A percentile compares a stretch with the other conserved stretches of the same genome.
Conservation (phyloP, 208 protist genomes). For the Strigomonas galati region DNA sequence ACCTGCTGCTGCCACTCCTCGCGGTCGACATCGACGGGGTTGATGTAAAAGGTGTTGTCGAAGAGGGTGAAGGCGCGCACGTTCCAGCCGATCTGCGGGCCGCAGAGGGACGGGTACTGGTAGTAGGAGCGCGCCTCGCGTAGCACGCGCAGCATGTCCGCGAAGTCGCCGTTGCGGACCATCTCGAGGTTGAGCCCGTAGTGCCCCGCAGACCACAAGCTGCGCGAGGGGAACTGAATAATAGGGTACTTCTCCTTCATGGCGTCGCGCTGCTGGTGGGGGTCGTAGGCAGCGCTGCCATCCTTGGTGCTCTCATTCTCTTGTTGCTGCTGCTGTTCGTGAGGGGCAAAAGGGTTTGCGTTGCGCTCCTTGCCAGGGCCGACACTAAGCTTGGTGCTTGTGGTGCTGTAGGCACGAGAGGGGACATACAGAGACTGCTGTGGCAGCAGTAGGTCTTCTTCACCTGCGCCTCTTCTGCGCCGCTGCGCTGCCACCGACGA, state of each 20-base stretch:
- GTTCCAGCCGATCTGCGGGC: slow-evolving; percentile 88
- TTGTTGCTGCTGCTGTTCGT: no score
- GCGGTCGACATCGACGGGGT: slow-evolving; percentile 75
- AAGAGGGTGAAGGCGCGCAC: slow-evolving; percentile 87
- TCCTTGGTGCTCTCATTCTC: neutral
- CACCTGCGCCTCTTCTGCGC: no score
- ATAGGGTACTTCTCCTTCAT: slow-evolving; percentile 61
- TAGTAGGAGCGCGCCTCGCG: slow-evolving; percentile 72
- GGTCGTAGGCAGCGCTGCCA: slow-evolving; percentile 2
- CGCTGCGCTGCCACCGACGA: no score
- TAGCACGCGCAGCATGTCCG: slow-evolving; percentile 62
- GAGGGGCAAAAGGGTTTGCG: neutral
- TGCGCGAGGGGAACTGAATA: slow-evolving; percentile 80
- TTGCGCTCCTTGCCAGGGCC: neutral
- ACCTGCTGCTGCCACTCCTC: slow-evolving; percentile 35
- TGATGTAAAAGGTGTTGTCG: slow-evolving; percentile 79
- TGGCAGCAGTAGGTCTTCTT: no score
- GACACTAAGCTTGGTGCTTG: neutral
- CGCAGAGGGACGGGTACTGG: slow-evolving; percentile 85
- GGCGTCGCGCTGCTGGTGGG: slow-evolving; percentile 21
- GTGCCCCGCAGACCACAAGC: slow-evolving; percentile 63
- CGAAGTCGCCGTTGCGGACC: slow-evolving; percentile 46
- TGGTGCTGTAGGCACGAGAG: neutral
- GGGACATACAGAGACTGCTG: neutral
- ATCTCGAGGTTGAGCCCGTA: slow-evolving; percentile 38